These are phyloP conservation scores for Ustilago esculenta DNA, from an alignment of 1,284 basidiomycete genomes.

Conservation along the genomic window DNA sequence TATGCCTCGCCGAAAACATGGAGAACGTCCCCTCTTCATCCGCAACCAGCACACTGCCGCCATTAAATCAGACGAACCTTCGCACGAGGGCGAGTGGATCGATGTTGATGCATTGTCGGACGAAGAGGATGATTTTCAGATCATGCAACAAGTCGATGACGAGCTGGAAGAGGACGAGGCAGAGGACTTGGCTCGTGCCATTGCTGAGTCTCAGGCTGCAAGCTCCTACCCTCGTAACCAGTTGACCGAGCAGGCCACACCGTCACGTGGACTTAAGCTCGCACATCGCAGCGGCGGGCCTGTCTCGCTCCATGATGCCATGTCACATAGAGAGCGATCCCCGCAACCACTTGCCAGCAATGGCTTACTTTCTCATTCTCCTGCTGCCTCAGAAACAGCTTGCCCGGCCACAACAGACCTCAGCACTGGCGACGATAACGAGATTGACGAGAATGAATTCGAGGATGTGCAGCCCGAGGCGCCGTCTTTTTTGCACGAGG, in stretches of 20 bases:
- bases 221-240: neutral
- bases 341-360: neutral
- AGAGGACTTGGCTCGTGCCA: conserved; percentile 52
- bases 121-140: conserved; percentile 11
- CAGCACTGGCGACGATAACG: conserved; percentile 4
- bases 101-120: conserved; percentile 36
- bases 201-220: conserved; percentile 38
- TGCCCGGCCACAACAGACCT: neutral
- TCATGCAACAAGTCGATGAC: conserved; percentile 22
- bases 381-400: neutral
- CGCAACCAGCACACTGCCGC: conserved; percentile 5
- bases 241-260: neutral
- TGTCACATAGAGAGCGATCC: conserved; percentile 4
- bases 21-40: conserved; percentile 42
- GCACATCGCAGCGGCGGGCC: conserved; percentile 32
- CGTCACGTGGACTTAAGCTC: conserved; percentile 21
- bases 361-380: neutral
- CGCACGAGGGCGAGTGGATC: conserved; percentile 26
- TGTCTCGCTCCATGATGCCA: conserved; percentile 35
- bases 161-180: conserved; percentile 51
- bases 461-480: conserved; percentile 31
- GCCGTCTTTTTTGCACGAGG: conserved; percentile 14
- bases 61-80: conserved; percentile 3
- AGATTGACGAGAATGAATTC: conserved; percentile 37
- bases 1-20: conserved; percentile 17